phyloP scores from a whole-genome alignment of 768 basidiomycete genomes.

The Grammothele lineata region DNA sequence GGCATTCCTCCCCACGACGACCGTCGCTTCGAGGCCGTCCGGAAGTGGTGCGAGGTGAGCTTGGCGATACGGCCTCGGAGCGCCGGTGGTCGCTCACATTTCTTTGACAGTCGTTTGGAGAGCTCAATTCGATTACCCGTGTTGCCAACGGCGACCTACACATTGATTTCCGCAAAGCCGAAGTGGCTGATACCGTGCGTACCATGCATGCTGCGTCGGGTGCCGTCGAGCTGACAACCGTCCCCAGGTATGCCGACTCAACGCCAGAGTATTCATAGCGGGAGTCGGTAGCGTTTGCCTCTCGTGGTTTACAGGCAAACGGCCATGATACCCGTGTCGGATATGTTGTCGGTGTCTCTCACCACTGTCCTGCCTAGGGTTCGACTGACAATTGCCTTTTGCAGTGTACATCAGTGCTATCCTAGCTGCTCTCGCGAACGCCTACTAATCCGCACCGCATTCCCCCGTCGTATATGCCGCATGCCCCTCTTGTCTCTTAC shows the following conservation, averaged over 20 bases:
- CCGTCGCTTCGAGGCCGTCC: slow-evolving; percentile 61
- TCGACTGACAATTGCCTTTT: background rate
- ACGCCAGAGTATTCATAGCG: slow-evolving; percentile 68
- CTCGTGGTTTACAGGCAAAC: slow-evolving; percentile 66
- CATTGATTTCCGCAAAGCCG: slow-evolving; percentile 66
- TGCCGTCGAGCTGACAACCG: no score
- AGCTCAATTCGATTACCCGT: slow-evolving; percentile 65
- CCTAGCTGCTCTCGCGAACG: slow-evolving; percentile 15
- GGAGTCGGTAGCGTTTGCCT: slow-evolving; percentile 77
- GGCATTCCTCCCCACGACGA: slow-evolving; percentile 60
- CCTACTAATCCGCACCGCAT: slow-evolving; percentile 12
- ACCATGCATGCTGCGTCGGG: no score
- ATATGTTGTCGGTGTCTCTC: slow-evolving; percentile 9
- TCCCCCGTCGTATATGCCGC: slow-evolving; percentile 9
- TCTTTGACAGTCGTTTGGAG: slow-evolving; percentile 59
- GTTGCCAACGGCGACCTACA: slow-evolving; percentile 79
- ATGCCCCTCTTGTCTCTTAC: background rate
- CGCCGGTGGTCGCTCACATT: background rate
- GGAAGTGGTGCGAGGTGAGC: slow-evolving; percentile 73
- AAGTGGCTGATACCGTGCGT: slow-evolving; percentile 78
- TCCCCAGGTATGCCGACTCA: slow-evolving; percentile 67
- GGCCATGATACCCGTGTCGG: slow-evolving; percentile 25
- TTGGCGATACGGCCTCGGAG: background rate
- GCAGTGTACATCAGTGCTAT: slow-evolving; percentile 19
- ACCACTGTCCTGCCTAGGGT: background rate